Percentiles rank a stretch among this genome's conserved stretches.
phyloP scores from a whole-genome alignment of 495 filamentous ascomycete genomes.

The Penicillium herquei region DNA sequence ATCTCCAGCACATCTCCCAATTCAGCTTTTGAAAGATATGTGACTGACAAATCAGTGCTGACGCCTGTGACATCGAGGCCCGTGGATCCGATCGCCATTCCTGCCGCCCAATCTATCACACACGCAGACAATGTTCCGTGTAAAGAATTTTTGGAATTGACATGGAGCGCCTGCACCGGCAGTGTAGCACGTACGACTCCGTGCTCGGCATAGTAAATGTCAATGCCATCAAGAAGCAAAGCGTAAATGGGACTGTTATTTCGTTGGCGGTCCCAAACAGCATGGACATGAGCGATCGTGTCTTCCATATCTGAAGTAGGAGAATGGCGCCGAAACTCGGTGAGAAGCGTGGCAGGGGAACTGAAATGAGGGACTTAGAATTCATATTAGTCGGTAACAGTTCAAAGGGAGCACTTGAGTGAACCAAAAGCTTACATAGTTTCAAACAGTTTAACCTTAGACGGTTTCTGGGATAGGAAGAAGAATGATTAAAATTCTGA shows the following conservation, averaged over 20 bases:
- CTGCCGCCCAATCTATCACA: conserved; percentile 68
- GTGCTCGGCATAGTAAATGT: background rate
- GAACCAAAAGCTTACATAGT: no score
- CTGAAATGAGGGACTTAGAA: background rate
- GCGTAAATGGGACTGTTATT: background rate
- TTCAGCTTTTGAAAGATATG: conserved; percentile 59
- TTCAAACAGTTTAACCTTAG: no score
- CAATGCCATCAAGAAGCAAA: background rate
- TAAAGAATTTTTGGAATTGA: background rate
- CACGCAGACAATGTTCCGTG: conserved; percentile 67
- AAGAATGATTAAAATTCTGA: no score
- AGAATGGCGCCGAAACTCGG: background rate
- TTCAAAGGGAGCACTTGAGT: no score
- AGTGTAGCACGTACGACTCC: background rate
- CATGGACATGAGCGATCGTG: background rate
- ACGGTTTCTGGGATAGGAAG: no score
- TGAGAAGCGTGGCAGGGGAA: background rate
- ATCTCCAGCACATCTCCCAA: conserved; percentile 66
- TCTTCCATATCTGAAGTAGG: background rate
- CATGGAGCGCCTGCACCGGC: background rate
- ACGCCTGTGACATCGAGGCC: conserved; percentile 64
- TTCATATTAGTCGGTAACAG: no score
- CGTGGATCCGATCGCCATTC: conserved; percentile 63
- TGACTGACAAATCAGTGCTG: conserved; percentile 69
- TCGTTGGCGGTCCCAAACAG: background rate